Evolutionary conservation across 208 protist species (phyloP).

Genomic region (Wallacemonas rigidus): DNA sequence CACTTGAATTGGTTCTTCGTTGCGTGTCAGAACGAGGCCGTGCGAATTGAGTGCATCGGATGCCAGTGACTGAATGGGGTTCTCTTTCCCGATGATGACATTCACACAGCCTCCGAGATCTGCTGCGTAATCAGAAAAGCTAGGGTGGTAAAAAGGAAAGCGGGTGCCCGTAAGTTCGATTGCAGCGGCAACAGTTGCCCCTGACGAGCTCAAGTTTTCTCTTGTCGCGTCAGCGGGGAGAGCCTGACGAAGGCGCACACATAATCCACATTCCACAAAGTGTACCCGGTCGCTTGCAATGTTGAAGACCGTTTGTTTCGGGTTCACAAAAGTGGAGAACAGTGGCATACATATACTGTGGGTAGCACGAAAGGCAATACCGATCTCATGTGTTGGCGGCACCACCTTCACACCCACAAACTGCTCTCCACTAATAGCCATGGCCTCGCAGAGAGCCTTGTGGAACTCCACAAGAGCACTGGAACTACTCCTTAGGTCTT

Average conservation of each 20-base stretch:
- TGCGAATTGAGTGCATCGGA: slow-evolving; percentile 29
- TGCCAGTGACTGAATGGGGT: slow-evolving; percentile 21
- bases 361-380: slow-evolving; percentile 45
- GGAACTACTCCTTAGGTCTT: slow-evolving; percentile 29
- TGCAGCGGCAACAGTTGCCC: slow-evolving; percentile 39
- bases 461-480: slow-evolving; percentile 73
- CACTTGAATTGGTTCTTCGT: slow-evolving; percentile 71
- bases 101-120: slow-evolving; percentile 69
- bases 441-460: slow-evolving; percentile 54
- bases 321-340: slow-evolving; percentile 57
- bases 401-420: slow-evolving; percentile 80
- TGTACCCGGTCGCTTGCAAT: slow-evolving; percentile 57
- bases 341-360: slow-evolving; percentile 65
- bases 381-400: slow-evolving; percentile 40
- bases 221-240: slow-evolving; percentile 25
- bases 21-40: slow-evolving; percentile 60
- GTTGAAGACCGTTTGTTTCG: slow-evolving; percentile 25
- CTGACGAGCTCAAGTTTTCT: slow-evolving; percentile 20
- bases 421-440: slow-evolving; percentile 50
- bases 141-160: slow-evolving; percentile 82
- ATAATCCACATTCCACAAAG: slow-evolving; percentile 68
- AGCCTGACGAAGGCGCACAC: slow-evolving; percentile 39
- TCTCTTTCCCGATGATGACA: slow-evolving; percentile 45
- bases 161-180: slow-evolving; percentile 77
- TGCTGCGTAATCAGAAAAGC: slow-evolving; percentile 53